A percentile compares a stretch with the other conserved stretches of the same genome.
Conservation (phyloP, 2,329 filamentous ascomycete genomes). For the Scopulariopsis brevicaulis region DNA sequence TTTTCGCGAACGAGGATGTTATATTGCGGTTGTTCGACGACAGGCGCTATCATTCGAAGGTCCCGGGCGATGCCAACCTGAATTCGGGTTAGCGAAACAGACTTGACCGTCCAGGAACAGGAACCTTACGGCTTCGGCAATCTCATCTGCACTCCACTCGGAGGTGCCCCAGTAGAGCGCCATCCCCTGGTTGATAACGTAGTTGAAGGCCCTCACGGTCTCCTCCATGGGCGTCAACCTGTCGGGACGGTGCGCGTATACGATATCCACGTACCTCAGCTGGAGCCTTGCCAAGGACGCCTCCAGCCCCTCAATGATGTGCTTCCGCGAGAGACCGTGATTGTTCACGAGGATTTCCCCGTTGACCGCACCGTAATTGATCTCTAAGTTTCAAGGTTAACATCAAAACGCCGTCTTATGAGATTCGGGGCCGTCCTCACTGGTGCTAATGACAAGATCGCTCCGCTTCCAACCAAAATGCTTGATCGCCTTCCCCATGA, state of each 20-base stretch:
- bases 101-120: background rate
- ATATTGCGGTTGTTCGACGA: conserved; percentile 59
- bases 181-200: conserved; percentile 56
- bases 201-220: conserved; percentile 59
- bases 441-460: conserved; percentile 48
- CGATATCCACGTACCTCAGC: conserved; percentile 53
- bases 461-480: conserved; percentile 49
- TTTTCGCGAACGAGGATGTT: conserved; percentile 50
- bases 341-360: conserved; percentile 52
- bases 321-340: conserved; percentile 46
- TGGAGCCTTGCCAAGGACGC: conserved; percentile 44
- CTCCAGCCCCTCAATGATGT: conserved; percentile 44
- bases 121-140: conserved; percentile 23
- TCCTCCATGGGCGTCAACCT: conserved; percentile 59
- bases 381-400: conserved; percentile 19
- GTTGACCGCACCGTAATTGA: conserved; percentile 54
- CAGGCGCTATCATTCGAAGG: conserved; percentile 48
- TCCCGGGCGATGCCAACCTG: conserved; percentile 43
- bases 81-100: background rate
- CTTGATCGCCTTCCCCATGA: conserved; percentile 52
- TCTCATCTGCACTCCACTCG: conserved; percentile 60
- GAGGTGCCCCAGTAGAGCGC: conserved; percentile 64
- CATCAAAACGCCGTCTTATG: background rate
- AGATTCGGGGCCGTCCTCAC: conserved; percentile 14
- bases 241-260: conserved; percentile 61